These are phyloP conservation scores for Beauveria caledonica DNA, from an alignment of 2,329 filamentous ascomycete species.

Conservation along the genomic window DNA sequence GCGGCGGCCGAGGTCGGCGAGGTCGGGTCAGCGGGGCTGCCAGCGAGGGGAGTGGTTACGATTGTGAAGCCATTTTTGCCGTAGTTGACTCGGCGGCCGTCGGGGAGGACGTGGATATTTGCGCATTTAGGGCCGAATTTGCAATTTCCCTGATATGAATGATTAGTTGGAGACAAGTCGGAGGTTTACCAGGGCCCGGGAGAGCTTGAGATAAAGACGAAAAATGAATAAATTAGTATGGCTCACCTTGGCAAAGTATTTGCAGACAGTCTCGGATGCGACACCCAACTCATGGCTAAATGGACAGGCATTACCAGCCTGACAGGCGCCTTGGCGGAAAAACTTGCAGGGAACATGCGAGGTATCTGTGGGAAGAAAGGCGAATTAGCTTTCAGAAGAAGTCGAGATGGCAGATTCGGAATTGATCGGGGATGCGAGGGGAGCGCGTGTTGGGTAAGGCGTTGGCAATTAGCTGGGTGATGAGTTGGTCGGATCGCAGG, in stretches of 20 bases:
- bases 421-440: not conserved
- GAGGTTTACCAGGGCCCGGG: not conserved
- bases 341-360: slow-evolving; percentile 99
- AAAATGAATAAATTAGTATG: slow-evolving; percentile 9
- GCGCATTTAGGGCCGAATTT: slow-evolving; percentile 98
- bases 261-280: slow-evolving; percentile 84
- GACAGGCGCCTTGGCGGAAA: slow-evolving; percentile 91
- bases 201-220: not conserved
- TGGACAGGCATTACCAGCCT: slow-evolving; percentile 91
- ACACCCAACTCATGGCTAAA: slow-evolving; percentile 90
- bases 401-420: not conserved
- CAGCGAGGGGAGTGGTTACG: slow-evolving; percentile 52
- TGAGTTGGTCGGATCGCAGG: not conserved
- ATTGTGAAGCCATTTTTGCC: slow-evolving; percentile 60
- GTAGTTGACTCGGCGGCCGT: slow-evolving; percentile 85
- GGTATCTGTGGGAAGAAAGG: slow-evolving; percentile 55
- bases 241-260: slow-evolving; percentile 94
- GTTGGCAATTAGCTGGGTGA: not conserved
- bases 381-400: slow-evolving; percentile 16
- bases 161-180: not conserved
- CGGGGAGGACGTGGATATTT: slow-evolving; percentile 88
- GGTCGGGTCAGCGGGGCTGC: slow-evolving; percentile 48
- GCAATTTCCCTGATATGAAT: slow-evolving; percentile 70
- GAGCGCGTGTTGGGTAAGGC: slow-evolving; percentile 13
- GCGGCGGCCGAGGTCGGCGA: slow-evolving; percentile 35